Evolutionary conservation across 2,329 filamentous ascomycete genomes (phyloP).

Genomic region (Talaromyces rugulosus): DNA sequence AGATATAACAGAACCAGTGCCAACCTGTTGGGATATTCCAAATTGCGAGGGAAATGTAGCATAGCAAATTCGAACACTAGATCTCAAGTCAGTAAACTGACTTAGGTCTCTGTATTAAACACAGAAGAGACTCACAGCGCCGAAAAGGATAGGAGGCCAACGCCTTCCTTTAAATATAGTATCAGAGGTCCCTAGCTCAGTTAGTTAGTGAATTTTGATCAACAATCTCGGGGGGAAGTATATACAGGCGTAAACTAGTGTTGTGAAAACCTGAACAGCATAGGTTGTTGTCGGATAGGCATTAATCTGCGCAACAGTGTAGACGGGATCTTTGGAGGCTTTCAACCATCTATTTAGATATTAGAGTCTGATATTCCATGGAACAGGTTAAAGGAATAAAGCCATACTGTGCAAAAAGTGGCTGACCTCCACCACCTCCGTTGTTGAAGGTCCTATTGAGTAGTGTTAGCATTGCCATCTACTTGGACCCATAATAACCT

Average conservation of each 20-base stretch:
- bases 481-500: conserved; percentile 12
- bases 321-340: conserved; percentile 39
- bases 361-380: not conserved
- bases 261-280: conserved; percentile 55
- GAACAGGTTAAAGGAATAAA: not conserved
- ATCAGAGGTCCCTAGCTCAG: conserved; percentile 54
- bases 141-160: conserved; percentile 63
- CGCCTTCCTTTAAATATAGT: conserved; percentile 54
- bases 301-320: conserved; percentile 45
- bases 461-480: not conserved
- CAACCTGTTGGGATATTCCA: conserved; percentile 51
- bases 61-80: conserved; percentile 38
- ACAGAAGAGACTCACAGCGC: conserved; percentile 45
- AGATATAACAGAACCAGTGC: conserved; percentile 62
- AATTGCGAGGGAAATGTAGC: conserved; percentile 42
- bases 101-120: not conserved
- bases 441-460: conserved; percentile 57
- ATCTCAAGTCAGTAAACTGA: not conserved
- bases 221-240: not conserved
- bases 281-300: conserved; percentile 57
- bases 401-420: conserved; percentile 50
- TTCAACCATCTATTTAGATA: conserved; percentile 31
- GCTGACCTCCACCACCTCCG: conserved; percentile 49
- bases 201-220: not conserved
- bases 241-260: conserved; percentile 57